These are phyloP conservation scores for Russula ochroleuca DNA, from an alignment of 768 basidiomycete species.

Conservation along the genomic window DNA sequence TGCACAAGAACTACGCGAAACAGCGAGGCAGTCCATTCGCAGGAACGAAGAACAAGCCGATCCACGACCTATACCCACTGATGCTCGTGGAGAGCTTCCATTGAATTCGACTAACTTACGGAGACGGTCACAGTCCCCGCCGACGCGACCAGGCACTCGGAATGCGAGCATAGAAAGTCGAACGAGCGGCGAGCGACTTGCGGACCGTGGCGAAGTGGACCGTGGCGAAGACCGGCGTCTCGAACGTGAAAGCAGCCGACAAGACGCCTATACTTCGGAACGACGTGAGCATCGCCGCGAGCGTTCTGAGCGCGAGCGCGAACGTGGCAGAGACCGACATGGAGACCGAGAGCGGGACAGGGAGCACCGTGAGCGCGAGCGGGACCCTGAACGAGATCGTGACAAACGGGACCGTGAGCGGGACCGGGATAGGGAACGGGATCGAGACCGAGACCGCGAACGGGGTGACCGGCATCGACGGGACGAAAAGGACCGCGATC, in stretches of 20 bases:
- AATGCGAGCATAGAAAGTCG: slow-evolving; percentile 71
- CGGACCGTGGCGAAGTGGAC: slow-evolving; percentile 51
- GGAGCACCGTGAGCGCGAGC: slow-evolving; percentile 32
- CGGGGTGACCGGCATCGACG: slow-evolving; percentile 31
- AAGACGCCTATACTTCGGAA: slow-evolving; percentile 39
- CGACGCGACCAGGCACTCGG: slow-evolving; percentile 61
- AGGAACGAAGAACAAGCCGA: slow-evolving; percentile 39
- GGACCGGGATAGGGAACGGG: slow-evolving; percentile 30
- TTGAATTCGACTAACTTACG: slow-evolving; percentile 52
- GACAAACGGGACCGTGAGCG: slow-evolving; percentile 31
- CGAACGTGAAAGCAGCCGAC: slow-evolving; percentile 46
- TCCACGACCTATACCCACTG: slow-evolving; percentile 25
- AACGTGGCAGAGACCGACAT: slow-evolving; percentile 33
- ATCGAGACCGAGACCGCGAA: slow-evolving; percentile 31
- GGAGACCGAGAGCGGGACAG: slow-evolving; percentile 31
- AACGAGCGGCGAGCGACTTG: slow-evolving; percentile 56
- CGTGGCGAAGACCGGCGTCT: slow-evolving; percentile 48
- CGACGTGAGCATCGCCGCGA: slow-evolving; percentile 35
- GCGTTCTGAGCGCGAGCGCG: slow-evolving; percentile 40
- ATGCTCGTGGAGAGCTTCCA: slow-evolving; percentile 37
- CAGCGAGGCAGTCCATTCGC: slow-evolving; percentile 58
- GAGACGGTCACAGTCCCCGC: slow-evolving; percentile 61
- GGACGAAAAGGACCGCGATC: slow-evolving; percentile 54
- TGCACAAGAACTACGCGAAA: slow-evolving; percentile 76
- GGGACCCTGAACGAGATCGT: slow-evolving; percentile 31